Base-by-base conservation (phyloP, 176 grass and related monocot species). In the Avena eriantha region DNA sequence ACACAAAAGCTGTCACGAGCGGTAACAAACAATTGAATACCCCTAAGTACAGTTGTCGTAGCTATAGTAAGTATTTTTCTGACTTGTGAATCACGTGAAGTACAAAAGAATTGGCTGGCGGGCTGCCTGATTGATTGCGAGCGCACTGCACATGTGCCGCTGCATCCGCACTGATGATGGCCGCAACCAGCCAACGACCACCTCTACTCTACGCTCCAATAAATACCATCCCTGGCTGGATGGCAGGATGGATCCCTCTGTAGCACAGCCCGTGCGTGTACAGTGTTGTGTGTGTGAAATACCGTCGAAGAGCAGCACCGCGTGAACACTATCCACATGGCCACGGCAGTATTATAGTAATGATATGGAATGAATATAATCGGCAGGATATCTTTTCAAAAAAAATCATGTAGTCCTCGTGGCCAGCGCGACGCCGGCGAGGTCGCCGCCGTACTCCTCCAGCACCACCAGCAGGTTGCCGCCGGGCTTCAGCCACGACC, bases 381-480 rank as follows among this genome's bases (percentile, higher is more conserved):
- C 73, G 31, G 46, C 72, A 51, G 21, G 14, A 17, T 26, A 18
- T 18, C 14, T 26, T 21, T 5, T n/a, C n/a, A n/a, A n/a, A n/a
- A n/a, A n/a, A n/a, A 61, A 49, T 86, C 88, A 82, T 46, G 83
- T 61, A 5, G 80, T 95, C 41, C 93, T 90, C 15, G 87, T 95
- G 36, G 89, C 91, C 45, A 93, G 49, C 0, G 72, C 24, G 24
- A 95, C 89, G 33, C 91, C 84, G 29, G 88, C 8, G 47, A 92
- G 86, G 73, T 95, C 81, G 79, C 93, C 91, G 55, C 86, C 93
- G 83, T 87, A 89, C 84, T 95, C 93, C 76, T 95, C 93, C 36
- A 95, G 87, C 73, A 93, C 81, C 65, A 95, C 93, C 34, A 93
- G 59, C 65, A 93, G 88, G 83, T 95, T 95, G 1, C 91, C 91